Percentiles rank a stretch among this genome's conserved stretches.
Conservation (phyloP, 306 rosid genomes). For the Prosopis cineraria region DNA sequence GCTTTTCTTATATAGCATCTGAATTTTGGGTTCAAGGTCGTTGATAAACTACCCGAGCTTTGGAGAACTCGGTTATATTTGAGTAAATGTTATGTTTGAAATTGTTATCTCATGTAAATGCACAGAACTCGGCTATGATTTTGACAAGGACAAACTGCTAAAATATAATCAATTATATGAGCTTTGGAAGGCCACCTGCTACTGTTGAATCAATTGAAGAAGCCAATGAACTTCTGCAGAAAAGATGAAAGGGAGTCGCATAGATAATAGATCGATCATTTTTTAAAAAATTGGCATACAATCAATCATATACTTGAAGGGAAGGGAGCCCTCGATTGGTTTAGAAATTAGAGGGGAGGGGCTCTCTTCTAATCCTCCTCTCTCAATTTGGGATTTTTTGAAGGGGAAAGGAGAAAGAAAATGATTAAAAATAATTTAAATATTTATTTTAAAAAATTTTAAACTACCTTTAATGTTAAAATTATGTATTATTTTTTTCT, state of each 20-base stretch:
- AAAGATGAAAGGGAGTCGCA: constrained; percentile 65
- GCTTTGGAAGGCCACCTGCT: constrained; percentile 85
- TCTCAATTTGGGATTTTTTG: too few species aligned
- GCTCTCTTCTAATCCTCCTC: too few species aligned
- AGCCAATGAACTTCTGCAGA: constrained; percentile 56
- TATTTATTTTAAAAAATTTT: too few species aligned
- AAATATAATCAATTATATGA: constrained; percentile 85
- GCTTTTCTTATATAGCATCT: not conserved
- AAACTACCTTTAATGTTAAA: too few species aligned
- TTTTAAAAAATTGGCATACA: too few species aligned
- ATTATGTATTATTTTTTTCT: too few species aligned
- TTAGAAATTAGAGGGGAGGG: too few species aligned
- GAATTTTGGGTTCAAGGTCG: not conserved
- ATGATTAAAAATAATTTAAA: too few species aligned
- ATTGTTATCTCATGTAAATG: not conserved
- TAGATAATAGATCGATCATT: constrained; percentile 47
- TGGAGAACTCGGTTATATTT: not conserved
- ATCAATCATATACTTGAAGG: too few species aligned
- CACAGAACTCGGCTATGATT: constrained; percentile 67
- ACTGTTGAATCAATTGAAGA: constrained; percentile 73
- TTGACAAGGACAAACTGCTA: constrained; percentile 63
- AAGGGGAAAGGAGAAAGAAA: too few species aligned
- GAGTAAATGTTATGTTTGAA: not conserved
- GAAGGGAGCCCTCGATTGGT: too few species aligned
- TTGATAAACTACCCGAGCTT: not conserved